Base-by-base conservation (phyloP, 176 grass and related monocot species). In the Bolboschoenus planiculmis region DNA sequence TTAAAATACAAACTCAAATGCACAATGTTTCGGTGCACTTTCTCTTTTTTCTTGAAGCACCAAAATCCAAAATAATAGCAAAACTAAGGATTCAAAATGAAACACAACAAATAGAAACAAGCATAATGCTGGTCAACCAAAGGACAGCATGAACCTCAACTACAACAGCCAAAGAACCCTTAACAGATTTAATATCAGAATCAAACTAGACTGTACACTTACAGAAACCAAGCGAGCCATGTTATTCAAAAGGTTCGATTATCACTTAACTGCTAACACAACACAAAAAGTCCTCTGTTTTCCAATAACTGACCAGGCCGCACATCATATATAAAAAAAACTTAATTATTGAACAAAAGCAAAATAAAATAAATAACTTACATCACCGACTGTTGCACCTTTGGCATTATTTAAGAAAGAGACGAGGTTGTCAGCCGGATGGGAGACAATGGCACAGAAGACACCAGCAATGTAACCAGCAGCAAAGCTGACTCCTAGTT, bases 321-420 rank as follows among this genome's bases (percentile, higher is more conserved):
- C 43, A 31, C 24, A 33, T 3, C 0, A 3, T 51, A 76, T 15
- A 75, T 18, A 68, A 50, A 15, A 50, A 15, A 50, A 53, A 33
- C 14, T 77, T 77, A 16, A 50, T 31, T 13, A 77, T 77, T 31
- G 2, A 53, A 53, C 72, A 51, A 48, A 68, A 77, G 53, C 15
- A 77, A 77, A 51, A 77, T 48, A 77, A 23, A 59, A 27, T n/a
- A 56, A 78, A 44, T 48, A 48, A 58, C 92, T 91, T 86, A 98
- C 95, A 93, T 98, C 95, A 18, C 89, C 84, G 5, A 95, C 87
- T 33, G 96, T 98, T 84, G 92, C 92, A 71, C 92, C 96, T 86
- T 95, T 95, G 57, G 96, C 92, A 40, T 95, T 98, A 91, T 98
- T 98, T 31, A 98, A 84, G 84, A 98, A 93, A 61, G 92, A 98